Percentiles rank a stretch among this genome's conserved stretches.
Evolutionary conservation across 148 eudicot genomes (phyloP).

Genomic region (Rhododendron griersonianum): DNA sequence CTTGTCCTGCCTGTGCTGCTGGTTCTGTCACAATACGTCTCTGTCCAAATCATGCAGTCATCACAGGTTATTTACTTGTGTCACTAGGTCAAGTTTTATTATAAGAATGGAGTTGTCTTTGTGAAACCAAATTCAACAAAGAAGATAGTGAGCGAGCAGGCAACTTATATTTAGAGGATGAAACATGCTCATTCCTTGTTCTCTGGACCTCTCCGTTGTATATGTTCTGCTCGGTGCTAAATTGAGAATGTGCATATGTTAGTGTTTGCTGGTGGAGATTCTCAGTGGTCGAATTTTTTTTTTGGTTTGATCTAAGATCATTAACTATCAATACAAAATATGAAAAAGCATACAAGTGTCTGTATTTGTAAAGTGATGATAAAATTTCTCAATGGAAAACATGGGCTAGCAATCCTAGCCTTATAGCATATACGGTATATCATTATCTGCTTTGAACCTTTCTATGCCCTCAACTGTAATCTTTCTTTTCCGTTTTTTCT

Average conservation of each 20-base stretch:
- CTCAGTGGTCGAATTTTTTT: not conserved
- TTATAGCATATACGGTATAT: not conserved
- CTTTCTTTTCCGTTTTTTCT: not conserved
- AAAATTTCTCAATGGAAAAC: not conserved
- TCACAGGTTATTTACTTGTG: conserved; percentile 54
- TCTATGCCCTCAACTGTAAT: not conserved
- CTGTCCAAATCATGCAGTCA: conserved; percentile 91
- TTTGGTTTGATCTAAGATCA: not conserved
- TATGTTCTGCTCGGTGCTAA: not conserved
- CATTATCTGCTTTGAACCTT: not conserved
- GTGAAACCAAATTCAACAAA: not conserved
- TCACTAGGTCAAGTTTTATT: not conserved
- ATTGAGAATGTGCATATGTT: not conserved
- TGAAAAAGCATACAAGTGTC: not conserved
- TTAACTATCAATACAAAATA: not conserved
- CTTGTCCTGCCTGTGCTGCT: conserved; percentile 82
- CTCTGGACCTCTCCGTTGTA: not conserved
- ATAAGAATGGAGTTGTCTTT: not conserved
- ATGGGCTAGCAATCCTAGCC: not conserved
- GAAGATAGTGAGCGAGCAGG: not conserved
- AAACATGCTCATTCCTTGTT: conserved; percentile 1
- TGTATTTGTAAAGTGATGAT: not conserved
- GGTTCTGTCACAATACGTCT: conserved; percentile 70
- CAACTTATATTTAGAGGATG: not conserved
- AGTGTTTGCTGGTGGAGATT: not conserved